Evolutionary conservation across 2,329 filamentous ascomycete genomes (phyloP).

Genomic region (Metarhizium rileyi): DNA sequence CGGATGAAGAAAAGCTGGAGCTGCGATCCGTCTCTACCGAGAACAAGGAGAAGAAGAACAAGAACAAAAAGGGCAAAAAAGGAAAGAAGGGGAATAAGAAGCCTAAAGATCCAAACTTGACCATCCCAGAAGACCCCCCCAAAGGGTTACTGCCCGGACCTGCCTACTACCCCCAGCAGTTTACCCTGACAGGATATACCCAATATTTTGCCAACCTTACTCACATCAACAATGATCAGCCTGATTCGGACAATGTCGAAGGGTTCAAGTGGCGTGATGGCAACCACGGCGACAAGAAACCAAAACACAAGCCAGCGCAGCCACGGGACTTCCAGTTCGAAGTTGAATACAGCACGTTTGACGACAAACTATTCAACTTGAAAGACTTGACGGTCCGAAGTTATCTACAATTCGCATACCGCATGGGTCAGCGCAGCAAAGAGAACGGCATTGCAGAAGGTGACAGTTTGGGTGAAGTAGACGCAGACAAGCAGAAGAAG

Average conservation of each 20-base stretch:
- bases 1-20: conserved; percentile 20
- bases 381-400: conserved; percentile 77
- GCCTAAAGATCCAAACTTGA: conserved; percentile 49
- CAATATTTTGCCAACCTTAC: conserved; percentile 97
- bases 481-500: conserved; percentile 24
- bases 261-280: conserved; percentile 52
- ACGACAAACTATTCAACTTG: conserved; percentile 65
- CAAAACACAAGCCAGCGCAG: conserved; percentile 39
- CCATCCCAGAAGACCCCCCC: conserved; percentile 62
- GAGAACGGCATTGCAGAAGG: conserved; percentile 3
- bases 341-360: conserved; percentile 77
- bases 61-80: conserved; percentile 29
- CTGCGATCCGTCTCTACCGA: conserved; percentile 17
- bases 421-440: conserved; percentile 47
- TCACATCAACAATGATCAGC: conserved; percentile 62
- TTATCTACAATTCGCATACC: conserved; percentile 67
- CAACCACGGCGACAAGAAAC: conserved; percentile 49
- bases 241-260: conserved; percentile 16
- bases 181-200: conserved; percentile 70
- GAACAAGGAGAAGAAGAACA: conserved; percentile 26
- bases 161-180: conserved; percentile 75
- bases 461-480: conserved; percentile 8
- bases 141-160: conserved; percentile 69
- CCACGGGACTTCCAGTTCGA: conserved; percentile 62
- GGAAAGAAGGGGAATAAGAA: conserved; percentile 37